phyloP scores from a whole-genome alignment of 768 basidiomycete genomes.

The Podaxis sp. region DNA sequence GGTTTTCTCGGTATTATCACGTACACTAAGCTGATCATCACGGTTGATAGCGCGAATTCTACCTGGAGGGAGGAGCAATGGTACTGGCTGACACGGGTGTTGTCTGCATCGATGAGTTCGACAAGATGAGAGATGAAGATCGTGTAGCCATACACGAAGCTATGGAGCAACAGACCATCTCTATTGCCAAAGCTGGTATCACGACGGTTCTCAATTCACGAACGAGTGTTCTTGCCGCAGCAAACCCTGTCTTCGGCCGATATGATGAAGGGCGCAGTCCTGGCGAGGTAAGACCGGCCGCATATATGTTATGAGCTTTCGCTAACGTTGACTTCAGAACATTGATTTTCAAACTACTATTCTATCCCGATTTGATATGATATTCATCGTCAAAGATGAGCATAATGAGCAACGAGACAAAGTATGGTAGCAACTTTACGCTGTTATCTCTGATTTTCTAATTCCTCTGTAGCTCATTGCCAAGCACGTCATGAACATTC shows the following conservation, averaged over 20 bases:
- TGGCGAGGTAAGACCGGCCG: constrained; percentile 63
- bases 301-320: not conserved
- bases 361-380: constrained; percentile 98
- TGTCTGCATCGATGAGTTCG: constrained; percentile 99
- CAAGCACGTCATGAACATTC: constrained; percentile 97
- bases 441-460: not conserved
- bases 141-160: constrained; percentile 99
- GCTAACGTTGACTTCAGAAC: constrained; percentile 46
- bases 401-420: constrained; percentile 93
- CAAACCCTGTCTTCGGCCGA: constrained; percentile 96
- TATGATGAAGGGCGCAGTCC: constrained; percentile 97
- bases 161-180: constrained; percentile 99
- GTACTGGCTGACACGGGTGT: constrained; percentile 98
- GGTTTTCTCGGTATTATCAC: constrained; percentile 21
- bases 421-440: constrained; percentile 39
- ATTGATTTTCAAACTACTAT: constrained; percentile 99
- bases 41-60: constrained; percentile 82
- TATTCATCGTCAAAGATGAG: constrained; percentile 98
- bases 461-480: constrained; percentile 72
- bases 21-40: constrained; percentile 7
- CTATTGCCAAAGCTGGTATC: constrained; percentile 98
- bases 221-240: constrained; percentile 94
- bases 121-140: constrained; percentile 99
- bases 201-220: constrained; percentile 96
- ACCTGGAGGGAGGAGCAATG: constrained; percentile 99